These are phyloP conservation scores for Chlamydomonas reinhardtii DNA, from an alignment of 163 green algal genomes.

Conservation along the genomic window DNA sequence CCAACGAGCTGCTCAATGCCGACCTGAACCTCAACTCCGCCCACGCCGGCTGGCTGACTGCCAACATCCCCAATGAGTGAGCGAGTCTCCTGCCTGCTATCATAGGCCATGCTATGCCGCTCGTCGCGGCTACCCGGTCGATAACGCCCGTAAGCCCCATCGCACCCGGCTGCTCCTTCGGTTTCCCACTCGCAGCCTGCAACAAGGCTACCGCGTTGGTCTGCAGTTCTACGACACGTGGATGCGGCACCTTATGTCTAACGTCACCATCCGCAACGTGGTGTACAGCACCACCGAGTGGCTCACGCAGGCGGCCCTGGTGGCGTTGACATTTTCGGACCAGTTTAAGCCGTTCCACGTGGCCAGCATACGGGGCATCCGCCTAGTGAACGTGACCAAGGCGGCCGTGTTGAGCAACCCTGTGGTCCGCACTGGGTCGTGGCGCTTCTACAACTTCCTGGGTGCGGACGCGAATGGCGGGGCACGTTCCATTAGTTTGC, in stretches of 20 bases:
- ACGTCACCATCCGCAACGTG: neutral
- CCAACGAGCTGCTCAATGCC: constrained; percentile 5
- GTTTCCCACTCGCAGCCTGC: neutral
- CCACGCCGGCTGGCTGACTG: neutral
- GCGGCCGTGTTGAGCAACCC: neutral
- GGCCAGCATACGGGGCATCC: neutral
- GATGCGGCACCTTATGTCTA: neutral
- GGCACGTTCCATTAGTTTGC: no score
- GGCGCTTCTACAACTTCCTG: constrained; percentile 10
- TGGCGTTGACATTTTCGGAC: neutral
- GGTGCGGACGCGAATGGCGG: neutral
- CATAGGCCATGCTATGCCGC: no score
- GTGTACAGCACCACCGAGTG: no score
- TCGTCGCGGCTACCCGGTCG: no score
- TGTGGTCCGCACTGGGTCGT: neutral
- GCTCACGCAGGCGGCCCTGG: neutral
- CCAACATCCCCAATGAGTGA: neutral
- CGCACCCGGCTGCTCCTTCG: no score
- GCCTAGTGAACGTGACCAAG: neutral
- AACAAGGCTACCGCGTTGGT: neutral
- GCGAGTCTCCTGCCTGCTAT: no score
- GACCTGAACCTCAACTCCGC: neutral
- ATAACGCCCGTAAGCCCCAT: no score
- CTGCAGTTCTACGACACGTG: neutral
- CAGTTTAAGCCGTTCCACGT: neutral